Conservation (phyloP, 768 basidiomycete species). For the Tylopilus felleus region DNA sequence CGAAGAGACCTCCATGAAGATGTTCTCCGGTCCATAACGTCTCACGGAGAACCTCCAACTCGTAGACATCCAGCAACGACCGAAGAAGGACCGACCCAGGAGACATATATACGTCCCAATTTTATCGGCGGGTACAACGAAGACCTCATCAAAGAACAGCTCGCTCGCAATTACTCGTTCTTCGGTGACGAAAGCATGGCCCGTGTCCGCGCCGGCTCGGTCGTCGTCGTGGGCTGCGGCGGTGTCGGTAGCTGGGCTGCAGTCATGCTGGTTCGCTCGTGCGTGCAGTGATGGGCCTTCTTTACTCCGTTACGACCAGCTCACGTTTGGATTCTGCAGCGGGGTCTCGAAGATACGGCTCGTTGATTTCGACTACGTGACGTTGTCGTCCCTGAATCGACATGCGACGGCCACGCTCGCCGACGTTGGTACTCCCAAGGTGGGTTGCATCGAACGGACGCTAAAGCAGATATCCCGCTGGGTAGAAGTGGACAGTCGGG, state of each 20-base stretch:
- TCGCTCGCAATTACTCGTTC: slow-evolving; percentile 93
- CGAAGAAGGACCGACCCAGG: slow-evolving; percentile 9
- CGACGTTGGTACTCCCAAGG: slow-evolving; percentile 94
- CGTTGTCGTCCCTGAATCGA: slow-evolving; percentile 89
- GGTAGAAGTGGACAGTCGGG: slow-evolving; percentile 78
- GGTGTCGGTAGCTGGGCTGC: slow-evolving; percentile 97
- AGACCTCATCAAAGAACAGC: slow-evolving; percentile 79
- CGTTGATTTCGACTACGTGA: slow-evolving; percentile 96
- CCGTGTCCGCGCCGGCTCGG: slow-evolving; percentile 66
- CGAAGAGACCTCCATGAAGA: slow-evolving; percentile 58
- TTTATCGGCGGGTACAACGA: slow-evolving; percentile 56
- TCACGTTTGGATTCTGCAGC: slow-evolving; percentile 33
- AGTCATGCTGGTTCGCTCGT: slow-evolving; percentile 91
- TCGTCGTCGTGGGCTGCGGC: slow-evolving; percentile 92
- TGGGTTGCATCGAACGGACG: slow-evolving; percentile 65
- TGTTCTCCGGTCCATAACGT: slow-evolving; percentile 48
- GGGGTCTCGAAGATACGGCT: slow-evolving; percentile 75
- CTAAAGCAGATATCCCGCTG: slow-evolving; percentile 77
- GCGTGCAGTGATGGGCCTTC: slow-evolving; percentile 30
- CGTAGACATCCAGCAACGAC: not conserved
- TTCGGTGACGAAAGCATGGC: slow-evolving; percentile 88
- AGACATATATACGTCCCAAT: slow-evolving; percentile 16
- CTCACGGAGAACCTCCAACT: slow-evolving; percentile 7
- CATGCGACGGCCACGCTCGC: slow-evolving; percentile 87
- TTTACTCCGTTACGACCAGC: not conserved